Conservation (phyloP, 352 stramenopile genomes). For the Phytopythium mirpurense region DNA sequence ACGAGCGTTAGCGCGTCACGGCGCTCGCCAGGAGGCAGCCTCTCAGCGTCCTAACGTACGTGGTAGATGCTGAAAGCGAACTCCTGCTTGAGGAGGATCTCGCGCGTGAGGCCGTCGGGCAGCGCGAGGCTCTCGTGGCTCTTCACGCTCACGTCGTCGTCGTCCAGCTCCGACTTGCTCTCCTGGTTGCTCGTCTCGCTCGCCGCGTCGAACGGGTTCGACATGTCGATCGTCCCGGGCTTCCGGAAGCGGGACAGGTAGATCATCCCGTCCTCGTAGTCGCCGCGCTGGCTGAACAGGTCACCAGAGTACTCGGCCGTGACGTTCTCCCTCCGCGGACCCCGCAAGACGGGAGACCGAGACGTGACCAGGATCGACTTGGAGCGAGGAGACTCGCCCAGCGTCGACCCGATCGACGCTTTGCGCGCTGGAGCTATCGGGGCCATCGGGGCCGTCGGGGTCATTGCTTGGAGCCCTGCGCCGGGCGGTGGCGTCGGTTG, state of each 20-base stretch:
- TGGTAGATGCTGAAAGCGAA: conserved; percentile 81
- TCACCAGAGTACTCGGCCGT: conserved; percentile 70
- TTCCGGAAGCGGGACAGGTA: conserved; percentile 82
- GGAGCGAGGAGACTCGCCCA: conserved; percentile 46
- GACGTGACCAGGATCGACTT: conserved; percentile 37
- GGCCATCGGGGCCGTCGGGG: conserved; percentile 6
- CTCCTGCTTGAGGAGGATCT: conserved; percentile 74
- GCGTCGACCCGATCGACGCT: conserved; percentile 15
- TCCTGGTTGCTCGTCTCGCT: conserved; percentile 33
- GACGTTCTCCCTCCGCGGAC: conserved; percentile 33
- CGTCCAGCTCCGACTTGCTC: conserved; percentile 23
- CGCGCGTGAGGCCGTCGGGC: conserved; percentile 25
- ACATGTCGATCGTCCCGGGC: conserved; percentile 24
- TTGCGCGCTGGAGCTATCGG: conserved; percentile 33
- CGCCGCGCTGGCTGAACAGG: conserved; percentile 77
- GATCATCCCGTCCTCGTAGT: conserved; percentile 86
- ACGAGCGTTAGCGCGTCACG: not conserved
- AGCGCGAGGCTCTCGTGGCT: conserved; percentile 23
- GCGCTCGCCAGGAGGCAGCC: not conserved
- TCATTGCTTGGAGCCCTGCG: not conserved
- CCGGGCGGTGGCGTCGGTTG: conserved; percentile 10
- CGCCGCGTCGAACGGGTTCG: conserved; percentile 12
- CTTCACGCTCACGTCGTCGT: conserved; percentile 47
- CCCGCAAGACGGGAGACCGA: conserved; percentile 17
- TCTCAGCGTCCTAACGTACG: conserved; percentile 16